Percentiles rank a stretch among this genome's conserved stretches.
Evolutionary conservation across 768 basidiomycete species (phyloP).

Genomic region (Tylopilus cervinicoccineus): DNA sequence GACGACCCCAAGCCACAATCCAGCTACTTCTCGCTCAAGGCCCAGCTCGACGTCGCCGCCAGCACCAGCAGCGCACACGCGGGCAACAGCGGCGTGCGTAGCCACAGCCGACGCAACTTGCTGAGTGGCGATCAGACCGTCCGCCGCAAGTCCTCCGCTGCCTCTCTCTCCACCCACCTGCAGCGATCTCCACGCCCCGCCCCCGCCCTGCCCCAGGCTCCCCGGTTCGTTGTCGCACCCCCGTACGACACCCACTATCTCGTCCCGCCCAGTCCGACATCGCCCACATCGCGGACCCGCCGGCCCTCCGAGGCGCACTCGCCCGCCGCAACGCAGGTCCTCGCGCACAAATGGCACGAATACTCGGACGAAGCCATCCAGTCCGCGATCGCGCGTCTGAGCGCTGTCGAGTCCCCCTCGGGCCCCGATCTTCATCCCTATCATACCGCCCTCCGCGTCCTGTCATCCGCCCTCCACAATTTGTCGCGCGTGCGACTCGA

Average conservation of each 20-base stretch:
- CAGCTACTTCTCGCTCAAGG: slow-evolving; percentile 62
- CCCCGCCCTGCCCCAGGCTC: slow-evolving; percentile 21
- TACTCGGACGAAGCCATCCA: slow-evolving; percentile 75
- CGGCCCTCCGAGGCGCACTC: slow-evolving; percentile 11
- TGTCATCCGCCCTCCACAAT: slow-evolving; percentile 64
- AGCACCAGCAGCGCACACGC: background rate
- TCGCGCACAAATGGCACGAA: slow-evolving; percentile 72
- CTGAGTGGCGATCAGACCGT: slow-evolving; percentile 16
- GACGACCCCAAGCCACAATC: slow-evolving; percentile 34
- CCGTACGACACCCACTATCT: slow-evolving; percentile 30
- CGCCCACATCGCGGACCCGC: slow-evolving; percentile 13
- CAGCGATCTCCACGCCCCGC: slow-evolving; percentile 28
- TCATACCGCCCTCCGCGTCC: slow-evolving; percentile 60
- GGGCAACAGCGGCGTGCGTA: background rate
- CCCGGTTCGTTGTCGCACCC: slow-evolving; percentile 41
- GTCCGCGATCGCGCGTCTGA: slow-evolving; percentile 50
- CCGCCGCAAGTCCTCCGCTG: slow-evolving; percentile 30
- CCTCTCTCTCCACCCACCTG: slow-evolving; percentile 40
- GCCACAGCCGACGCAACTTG: slow-evolving; percentile 18
- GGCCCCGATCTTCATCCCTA: slow-evolving; percentile 52
- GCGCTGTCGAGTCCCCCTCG: slow-evolving; percentile 42
- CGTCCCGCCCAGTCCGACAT: slow-evolving; percentile 34
- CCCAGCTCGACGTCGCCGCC: slow-evolving; percentile 44
- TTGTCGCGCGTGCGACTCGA: slow-evolving; percentile 55
- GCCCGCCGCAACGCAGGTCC: slow-evolving; percentile 42